A percentile compares a stretch with the other conserved stretches of the same genome.
Conservation (phyloP, 1,139 yeast genomes). For the Suhomyces chickasaworum region DNA sequence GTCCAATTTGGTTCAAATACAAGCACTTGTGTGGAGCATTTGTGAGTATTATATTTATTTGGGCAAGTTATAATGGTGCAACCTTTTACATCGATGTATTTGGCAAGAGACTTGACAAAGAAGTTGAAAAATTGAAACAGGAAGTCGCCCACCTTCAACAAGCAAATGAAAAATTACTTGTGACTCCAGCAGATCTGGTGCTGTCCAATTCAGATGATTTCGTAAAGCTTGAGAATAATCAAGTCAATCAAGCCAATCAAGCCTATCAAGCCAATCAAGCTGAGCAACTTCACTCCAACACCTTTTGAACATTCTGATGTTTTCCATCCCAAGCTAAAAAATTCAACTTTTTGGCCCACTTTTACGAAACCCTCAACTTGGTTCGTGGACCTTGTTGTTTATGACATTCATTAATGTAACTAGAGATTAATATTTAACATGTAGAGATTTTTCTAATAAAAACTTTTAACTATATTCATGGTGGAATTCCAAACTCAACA, state of each 20-base stretch:
- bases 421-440: neutral
- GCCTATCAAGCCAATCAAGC: neutral
- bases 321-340: neutral
- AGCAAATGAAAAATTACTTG: constrained; percentile 16
- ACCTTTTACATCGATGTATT: constrained; percentile 90
- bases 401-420: constrained; percentile 1
- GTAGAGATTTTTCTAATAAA: neutral
- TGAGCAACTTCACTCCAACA: neutral
- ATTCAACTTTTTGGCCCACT: constrained; percentile 2
- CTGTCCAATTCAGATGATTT: constrained; percentile 10
- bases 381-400: constrained; percentile 7
- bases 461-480: neutral
- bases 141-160: constrained; percentile 62
- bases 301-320: neutral
- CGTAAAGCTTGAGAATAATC: constrained; percentile 6
- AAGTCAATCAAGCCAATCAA: neutral
- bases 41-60: constrained; percentile 67
- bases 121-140: constrained; percentile 65
- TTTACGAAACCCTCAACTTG: constrained; percentile 8
- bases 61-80: constrained; percentile 92
- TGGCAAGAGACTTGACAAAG: constrained; percentile 84
- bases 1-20: constrained; percentile 82
- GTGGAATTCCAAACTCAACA: neutral
- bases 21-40: constrained; percentile 69
- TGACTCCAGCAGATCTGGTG: constrained; percentile 11